These are phyloP conservation scores for Coemansia guatemalensis DNA, from an alignment of 192 early-diverging fungal genomes.

Conservation along the genomic window DNA sequence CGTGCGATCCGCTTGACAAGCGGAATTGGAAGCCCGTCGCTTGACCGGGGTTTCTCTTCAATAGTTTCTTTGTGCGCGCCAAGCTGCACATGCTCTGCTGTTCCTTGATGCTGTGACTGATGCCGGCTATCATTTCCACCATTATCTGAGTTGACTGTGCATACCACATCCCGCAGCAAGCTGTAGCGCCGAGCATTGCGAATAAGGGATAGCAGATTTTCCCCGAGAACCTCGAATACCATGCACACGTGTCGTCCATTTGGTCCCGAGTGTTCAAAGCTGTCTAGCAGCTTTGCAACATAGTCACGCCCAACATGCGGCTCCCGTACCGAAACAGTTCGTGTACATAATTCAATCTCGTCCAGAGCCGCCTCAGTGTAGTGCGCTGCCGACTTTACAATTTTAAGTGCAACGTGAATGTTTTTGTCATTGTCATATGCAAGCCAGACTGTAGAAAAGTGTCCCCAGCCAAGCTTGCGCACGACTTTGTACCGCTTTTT, in stretches of 20 bases:
- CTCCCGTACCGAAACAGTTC: constrained; percentile 58
- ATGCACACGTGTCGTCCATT: constrained; percentile 94
- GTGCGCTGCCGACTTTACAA: constrained; percentile 93
- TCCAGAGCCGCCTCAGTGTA: constrained; percentile 96
- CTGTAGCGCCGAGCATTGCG: constrained; percentile 55
- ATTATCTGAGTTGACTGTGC: constrained; percentile 22
- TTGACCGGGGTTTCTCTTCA: constrained; percentile 26
- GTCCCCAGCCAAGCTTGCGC: constrained; percentile 97
- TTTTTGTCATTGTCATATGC: constrained; percentile 71
- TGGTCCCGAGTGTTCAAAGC: constrained; percentile 85
- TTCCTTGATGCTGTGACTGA: constrained; percentile 4
- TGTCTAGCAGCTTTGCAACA: constrained; percentile 89
- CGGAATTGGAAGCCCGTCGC: constrained; percentile 73
- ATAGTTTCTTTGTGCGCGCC: constrained; percentile 9
- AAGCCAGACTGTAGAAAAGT: constrained; percentile 98
- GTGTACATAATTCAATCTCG: constrained; percentile 92
- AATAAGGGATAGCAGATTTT: constrained; percentile 90
- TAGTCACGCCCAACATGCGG: constrained; percentile 48
- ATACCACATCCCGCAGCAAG: constrained; percentile 31
- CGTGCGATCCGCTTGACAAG: constrained; percentile 90
- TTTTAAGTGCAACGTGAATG: constrained; percentile 91
- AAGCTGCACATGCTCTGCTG: constrained; percentile 3
- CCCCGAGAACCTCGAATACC: constrained; percentile 97
- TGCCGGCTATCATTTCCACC: constrained; percentile 12
- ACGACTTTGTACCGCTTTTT: constrained; percentile 80